These are phyloP conservation scores for Fistulina hepatica DNA, from an alignment of 1,284 basidiomycete species.

Conservation along the genomic window DNA sequence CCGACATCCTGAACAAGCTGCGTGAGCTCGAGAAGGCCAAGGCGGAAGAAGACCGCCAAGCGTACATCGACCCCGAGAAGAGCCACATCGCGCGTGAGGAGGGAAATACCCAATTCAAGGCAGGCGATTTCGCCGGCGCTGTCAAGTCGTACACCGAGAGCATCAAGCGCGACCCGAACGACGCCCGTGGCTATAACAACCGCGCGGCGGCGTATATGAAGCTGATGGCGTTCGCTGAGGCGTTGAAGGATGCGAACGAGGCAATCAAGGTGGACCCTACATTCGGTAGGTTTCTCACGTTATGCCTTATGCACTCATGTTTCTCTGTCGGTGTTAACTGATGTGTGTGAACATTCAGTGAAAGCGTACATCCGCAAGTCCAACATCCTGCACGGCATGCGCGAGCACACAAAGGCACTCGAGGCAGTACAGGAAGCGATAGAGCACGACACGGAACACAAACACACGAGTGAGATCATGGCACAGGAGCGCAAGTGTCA, in stretches of 20 bases:
- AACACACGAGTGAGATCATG: slow-evolving; percentile 75
- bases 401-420: slow-evolving; percentile 82
- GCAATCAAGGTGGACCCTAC: slow-evolving; percentile 88
- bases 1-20: slow-evolving; percentile 87
- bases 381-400: slow-evolving; percentile 82
- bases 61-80: slow-evolving; percentile 86
- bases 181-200: slow-evolving; percentile 94
- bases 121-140: slow-evolving; percentile 82
- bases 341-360: slow-evolving; percentile 33
- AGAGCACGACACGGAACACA: slow-evolving; percentile 65
- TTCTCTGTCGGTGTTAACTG: neutral
- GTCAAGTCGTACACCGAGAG: slow-evolving; percentile 93
- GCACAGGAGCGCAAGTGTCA: slow-evolving; percentile 74
- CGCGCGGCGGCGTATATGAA: slow-evolving; percentile 96
- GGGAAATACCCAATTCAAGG: slow-evolving; percentile 90
- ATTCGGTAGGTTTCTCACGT: slow-evolving; percentile 55
- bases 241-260: slow-evolving; percentile 89
- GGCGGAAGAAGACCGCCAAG: slow-evolving; percentile 66
- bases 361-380: slow-evolving; percentile 97
- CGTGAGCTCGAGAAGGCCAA: slow-evolving; percentile 76
- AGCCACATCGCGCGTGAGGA: slow-evolving; percentile 82
- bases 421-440: slow-evolving; percentile 69
- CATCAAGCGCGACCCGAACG: slow-evolving; percentile 89
- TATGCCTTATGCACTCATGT: no score
- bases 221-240: slow-evolving; percentile 88